phyloP scores from a whole-genome alignment of 441 rosid genomes.

The Eutrema salsugineum region DNA sequence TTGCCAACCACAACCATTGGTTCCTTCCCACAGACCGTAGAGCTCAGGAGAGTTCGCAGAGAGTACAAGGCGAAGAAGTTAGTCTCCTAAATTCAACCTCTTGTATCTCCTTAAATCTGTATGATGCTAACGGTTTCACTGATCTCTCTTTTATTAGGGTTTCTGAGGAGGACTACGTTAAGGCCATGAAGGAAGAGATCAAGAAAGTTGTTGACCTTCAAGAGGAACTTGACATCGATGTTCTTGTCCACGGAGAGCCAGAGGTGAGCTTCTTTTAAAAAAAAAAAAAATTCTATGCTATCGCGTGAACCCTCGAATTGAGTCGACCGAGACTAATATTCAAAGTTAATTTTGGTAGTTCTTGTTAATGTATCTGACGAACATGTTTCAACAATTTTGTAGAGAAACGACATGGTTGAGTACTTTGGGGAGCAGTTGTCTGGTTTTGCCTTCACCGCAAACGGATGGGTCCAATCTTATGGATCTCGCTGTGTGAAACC shows the following conservation, averaged over 20 bases:
- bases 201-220: slow-evolving; percentile 88
- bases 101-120: not conserved
- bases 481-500: slow-evolving; percentile 99
- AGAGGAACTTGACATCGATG: slow-evolving; percentile 97
- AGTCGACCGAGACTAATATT: not conserved
- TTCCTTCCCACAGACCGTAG: slow-evolving; percentile 93
- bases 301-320: not conserved
- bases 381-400: slow-evolving; percentile 18
- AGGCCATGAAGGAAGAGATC: slow-evolving; percentile 87
- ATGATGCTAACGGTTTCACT: not conserved
- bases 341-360: not conserved
- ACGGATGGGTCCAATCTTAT: slow-evolving; percentile 98
- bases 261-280: slow-evolving; percentile 50
- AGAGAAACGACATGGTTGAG: slow-evolving; percentile 99
- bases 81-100: slow-evolving; percentile 29
- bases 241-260: slow-evolving; percentile 97
- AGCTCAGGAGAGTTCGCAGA: slow-evolving; percentile 95
- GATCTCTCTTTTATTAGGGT: slow-evolving; percentile 41
- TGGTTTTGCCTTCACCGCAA: slow-evolving; percentile 90
- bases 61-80: slow-evolving; percentile 96
- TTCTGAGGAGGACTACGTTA: slow-evolving; percentile 76
- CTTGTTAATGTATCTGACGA: slow-evolving; percentile 7
- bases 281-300: too few relatives aligned
- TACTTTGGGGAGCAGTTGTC: slow-evolving; percentile 99
- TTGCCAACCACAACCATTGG: slow-evolving; percentile 98